These are phyloP conservation scores for Leishmania guyanensis DNA, from an alignment of 208 protist species.

Conservation along the genomic window DNA sequence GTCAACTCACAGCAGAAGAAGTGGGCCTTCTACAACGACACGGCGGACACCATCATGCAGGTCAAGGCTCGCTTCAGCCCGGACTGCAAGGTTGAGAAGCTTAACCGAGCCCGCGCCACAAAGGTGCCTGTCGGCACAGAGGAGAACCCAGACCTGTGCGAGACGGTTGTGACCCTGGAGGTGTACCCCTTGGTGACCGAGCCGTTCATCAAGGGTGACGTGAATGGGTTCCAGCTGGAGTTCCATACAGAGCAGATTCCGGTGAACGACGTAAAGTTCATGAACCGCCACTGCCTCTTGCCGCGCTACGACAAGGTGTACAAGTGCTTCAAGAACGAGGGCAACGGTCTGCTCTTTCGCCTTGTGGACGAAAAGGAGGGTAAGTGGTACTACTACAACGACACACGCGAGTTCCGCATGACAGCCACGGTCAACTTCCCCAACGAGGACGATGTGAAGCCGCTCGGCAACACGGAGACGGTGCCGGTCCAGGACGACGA, in stretches of 20 bases:
- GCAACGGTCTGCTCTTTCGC: conserved; percentile 84
- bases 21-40: conserved; percentile 80
- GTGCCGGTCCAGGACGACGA: conserved; percentile 36
- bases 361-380: conserved; percentile 60
- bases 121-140: conserved; percentile 7
- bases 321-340: conserved; percentile 80
- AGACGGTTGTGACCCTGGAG: conserved; percentile 35
- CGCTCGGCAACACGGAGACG: conserved; percentile 61
- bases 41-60: conserved; percentile 33
- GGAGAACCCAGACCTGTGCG: conserved; percentile 14
- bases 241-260: conserved; percentile 46
- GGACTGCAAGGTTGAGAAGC: conserved; percentile 31
- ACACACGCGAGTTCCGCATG: conserved; percentile 79
- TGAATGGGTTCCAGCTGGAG: conserved; percentile 35
- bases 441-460: conserved; percentile 43
- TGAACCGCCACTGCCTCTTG: conserved; percentile 30
- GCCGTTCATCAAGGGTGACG: conserved; percentile 58
- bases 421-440: conserved; percentile 64
- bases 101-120: conserved; percentile 25
- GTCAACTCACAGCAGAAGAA: conserved; percentile 34
- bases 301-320: conserved; percentile 50
- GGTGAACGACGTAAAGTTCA: conserved; percentile 32
- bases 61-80: conserved; percentile 34
- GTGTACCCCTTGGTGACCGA: conserved; percentile 49
- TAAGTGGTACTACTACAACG: conserved; percentile 87